A percentile compares a stretch with the other conserved stretches of the same genome.
phyloP scores from a whole-genome alignment of 139 green algal genomes.

The Picochlorum costavermella region DNA sequence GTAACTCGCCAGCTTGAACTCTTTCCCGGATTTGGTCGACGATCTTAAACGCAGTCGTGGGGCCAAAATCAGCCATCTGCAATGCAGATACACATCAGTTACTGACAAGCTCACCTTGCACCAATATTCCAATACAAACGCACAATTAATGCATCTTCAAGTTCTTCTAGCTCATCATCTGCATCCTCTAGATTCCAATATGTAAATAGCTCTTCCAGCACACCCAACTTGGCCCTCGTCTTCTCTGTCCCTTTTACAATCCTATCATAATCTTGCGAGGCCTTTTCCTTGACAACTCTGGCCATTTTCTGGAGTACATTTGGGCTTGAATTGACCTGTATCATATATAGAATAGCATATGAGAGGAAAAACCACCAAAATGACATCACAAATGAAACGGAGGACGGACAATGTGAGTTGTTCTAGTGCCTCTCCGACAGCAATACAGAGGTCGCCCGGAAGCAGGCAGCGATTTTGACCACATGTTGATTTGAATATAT shows the following conservation, averaged over 20 bases:
- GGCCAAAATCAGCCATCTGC: slow-evolving; percentile 83
- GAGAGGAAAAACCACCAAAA: neutral
- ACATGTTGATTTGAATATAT: neutral
- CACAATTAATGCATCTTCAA: slow-evolving; percentile 88
- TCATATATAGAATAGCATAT: neutral
- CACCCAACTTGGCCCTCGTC: slow-evolving; percentile 78
- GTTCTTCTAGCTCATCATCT: slow-evolving; percentile 83
- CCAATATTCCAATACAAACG: slow-evolving; percentile 6
- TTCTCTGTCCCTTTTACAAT: slow-evolving; percentile 87
- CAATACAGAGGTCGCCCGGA: too few relatives aligned
- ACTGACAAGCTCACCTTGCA: neutral
- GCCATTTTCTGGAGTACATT: slow-evolving; percentile 58
- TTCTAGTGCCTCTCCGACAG: too few relatives aligned
- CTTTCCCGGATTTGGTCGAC: slow-evolving; percentile 72
- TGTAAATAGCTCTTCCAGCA: slow-evolving; percentile 88
- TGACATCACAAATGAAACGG: neutral
- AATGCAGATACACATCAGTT: neutral
- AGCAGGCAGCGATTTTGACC: neutral
- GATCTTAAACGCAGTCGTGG: slow-evolving; percentile 73
- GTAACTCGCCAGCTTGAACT: slow-evolving; percentile 55
- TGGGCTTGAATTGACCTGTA: neutral
- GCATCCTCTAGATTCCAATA: slow-evolving; percentile 91
- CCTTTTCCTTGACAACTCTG: slow-evolving; percentile 88
- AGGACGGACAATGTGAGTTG: too few relatives aligned
- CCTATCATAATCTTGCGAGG: slow-evolving; percentile 68